These are phyloP conservation scores for Urtica urens DNA, from an alignment of 306 rosid genomes.

Conservation along the genomic window DNA sequence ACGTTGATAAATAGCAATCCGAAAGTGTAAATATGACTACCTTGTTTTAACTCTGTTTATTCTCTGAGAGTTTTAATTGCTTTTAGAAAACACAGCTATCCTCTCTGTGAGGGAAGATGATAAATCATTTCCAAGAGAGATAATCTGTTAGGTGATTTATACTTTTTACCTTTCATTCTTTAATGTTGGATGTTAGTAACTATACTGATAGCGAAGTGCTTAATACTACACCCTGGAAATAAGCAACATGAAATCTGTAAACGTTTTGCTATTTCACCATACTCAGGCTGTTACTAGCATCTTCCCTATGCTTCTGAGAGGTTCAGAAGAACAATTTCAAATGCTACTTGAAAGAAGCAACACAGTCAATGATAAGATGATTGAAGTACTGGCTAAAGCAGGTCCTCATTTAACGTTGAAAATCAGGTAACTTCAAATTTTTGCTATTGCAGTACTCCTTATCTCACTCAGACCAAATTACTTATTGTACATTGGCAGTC, in stretches of 20 bases:
- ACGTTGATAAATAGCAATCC: no score
- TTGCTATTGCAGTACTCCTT: not conserved
- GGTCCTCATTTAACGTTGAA: constrained; percentile 46
- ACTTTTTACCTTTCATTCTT: no score
- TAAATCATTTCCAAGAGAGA: no score
- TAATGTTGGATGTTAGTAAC: no score
- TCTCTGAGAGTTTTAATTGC: no score
- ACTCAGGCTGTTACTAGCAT: constrained; percentile 50
- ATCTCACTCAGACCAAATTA: not conserved
- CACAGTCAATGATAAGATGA: constrained; percentile 47
- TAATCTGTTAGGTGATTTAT: no score
- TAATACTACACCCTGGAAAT: no score
- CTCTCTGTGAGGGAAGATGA: no score
- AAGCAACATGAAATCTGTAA: not conserved
- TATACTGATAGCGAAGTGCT: no score
- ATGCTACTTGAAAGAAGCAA: constrained; percentile 40
- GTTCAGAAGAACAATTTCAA: constrained; percentile 49
- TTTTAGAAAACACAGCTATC: no score
- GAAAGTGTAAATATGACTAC: no score
- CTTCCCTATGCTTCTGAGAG: constrained; percentile 69
- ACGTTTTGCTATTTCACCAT: constrained; percentile 16
- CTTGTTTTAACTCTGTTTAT: no score
- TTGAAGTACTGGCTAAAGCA: constrained; percentile 58
- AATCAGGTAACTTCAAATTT: constrained; percentile 42
- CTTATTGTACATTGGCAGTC: not conserved